Evolutionary conservation across 2,329 filamentous ascomycete species (phyloP).

Genomic region (Pseudogymnoascus sp.): DNA sequence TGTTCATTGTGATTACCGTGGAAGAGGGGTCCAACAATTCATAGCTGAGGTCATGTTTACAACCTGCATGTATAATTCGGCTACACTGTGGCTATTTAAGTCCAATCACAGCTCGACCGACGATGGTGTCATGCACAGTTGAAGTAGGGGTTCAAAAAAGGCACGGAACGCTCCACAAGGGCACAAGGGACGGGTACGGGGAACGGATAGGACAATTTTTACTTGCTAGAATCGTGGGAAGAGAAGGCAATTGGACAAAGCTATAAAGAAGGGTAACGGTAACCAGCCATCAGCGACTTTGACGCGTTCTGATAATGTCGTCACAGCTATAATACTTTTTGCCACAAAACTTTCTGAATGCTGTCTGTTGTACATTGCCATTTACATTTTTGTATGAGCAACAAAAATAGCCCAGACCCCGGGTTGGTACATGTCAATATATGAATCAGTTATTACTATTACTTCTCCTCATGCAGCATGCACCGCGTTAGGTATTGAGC

Average conservation of each 20-base stretch:
- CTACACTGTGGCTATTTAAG: background rate
- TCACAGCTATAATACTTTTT: background rate
- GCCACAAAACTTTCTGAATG: background rate
- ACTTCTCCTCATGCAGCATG: background rate
- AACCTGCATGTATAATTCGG: background rate
- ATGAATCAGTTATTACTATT: background rate
- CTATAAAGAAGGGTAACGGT: background rate
- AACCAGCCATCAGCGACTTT: background rate
- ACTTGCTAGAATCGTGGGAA: background rate
- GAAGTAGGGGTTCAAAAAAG: slow-evolving; percentile 1
- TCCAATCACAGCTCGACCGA: background rate
- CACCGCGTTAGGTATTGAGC: background rate
- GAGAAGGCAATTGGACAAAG: background rate
- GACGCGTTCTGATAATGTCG: background rate
- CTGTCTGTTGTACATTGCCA: background rate
- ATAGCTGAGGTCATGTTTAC: background rate
- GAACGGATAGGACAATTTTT: background rate
- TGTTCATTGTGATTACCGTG: background rate
- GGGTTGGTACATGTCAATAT: slow-evolving; percentile 4
- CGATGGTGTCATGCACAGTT: slow-evolving; percentile 5
- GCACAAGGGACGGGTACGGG: background rate
- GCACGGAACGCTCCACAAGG: slow-evolving; percentile 1
- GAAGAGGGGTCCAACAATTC: background rate
- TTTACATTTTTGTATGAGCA: background rate
- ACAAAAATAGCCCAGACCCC: background rate